Conservation (phyloP, 177 flowering plant species). For the Vitis hybrid region DNA sequence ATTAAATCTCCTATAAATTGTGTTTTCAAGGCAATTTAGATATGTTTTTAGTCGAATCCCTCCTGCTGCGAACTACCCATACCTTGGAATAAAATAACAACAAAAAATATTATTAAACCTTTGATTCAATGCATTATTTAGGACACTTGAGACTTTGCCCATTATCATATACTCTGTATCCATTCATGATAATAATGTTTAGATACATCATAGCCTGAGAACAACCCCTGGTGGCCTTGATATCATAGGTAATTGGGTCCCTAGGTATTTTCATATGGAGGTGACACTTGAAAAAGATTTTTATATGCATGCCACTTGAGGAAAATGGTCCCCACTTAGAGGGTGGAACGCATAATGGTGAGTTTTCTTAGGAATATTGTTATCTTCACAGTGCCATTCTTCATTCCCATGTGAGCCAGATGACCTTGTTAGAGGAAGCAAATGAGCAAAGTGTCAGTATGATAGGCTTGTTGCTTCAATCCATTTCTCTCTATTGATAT, state of each 20-base stretch:
- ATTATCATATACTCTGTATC: background rate
- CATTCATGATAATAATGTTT: background rate
- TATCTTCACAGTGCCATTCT: background rate
- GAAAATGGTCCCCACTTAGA: slow-evolving; percentile 1
- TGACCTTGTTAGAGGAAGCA: slow-evolving; percentile 22
- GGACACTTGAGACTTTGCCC: background rate
- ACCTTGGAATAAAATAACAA: background rate
- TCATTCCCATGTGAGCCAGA: slow-evolving; percentile 14
- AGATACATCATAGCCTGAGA: too few species aligned
- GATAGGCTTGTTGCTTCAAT: slow-evolving; percentile 2
- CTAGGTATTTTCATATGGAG: background rate
- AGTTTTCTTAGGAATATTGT: background rate
- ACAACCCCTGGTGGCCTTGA: too few species aligned
- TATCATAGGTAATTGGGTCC: background rate
- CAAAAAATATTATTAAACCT: background rate
- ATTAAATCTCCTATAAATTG: background rate
- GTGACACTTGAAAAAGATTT: background rate
- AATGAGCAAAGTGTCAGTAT: slow-evolving; percentile 6
- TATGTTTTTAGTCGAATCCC: slow-evolving; percentile 25
- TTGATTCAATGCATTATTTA: slow-evolving; percentile 20
- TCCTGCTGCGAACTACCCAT: slow-evolving; percentile 35
- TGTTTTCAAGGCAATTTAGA: slow-evolving; percentile 28
- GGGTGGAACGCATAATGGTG: background rate
- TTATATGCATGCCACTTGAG: background rate
- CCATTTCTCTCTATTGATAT: too few species aligned